Conservation (phyloP, 495 filamentous ascomycete genomes). For the Podospora didyma region DNA sequence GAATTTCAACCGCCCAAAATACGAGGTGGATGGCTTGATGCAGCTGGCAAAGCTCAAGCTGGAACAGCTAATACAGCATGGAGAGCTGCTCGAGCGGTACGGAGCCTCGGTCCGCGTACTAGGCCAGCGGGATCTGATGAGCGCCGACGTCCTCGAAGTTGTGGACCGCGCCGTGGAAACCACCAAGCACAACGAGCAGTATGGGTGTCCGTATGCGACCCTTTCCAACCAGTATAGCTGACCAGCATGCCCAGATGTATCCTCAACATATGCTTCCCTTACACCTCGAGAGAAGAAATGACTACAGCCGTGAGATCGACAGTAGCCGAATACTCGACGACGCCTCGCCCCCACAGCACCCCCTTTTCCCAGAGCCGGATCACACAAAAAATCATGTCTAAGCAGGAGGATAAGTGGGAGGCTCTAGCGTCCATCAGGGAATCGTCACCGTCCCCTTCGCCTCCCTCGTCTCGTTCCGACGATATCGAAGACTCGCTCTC, state of each 20-base stretch:
- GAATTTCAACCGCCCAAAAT: conserved; percentile 97
- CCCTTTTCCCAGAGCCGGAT: conserved; percentile 86
- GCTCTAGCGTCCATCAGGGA: conserved; percentile 44
- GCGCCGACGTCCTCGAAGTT: conserved; percentile 80
- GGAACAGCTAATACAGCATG: conserved; percentile 84
- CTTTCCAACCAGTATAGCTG: background rate
- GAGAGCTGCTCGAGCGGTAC: conserved; percentile 88
- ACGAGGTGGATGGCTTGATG: conserved; percentile 97
- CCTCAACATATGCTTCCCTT: conserved; percentile 95
- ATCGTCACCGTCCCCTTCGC: conserved; percentile 31
- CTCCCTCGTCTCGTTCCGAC: conserved; percentile 29
- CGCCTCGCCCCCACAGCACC: conserved; percentile 54
- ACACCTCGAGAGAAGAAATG: conserved; percentile 94
- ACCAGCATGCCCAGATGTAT: conserved; percentile 52
- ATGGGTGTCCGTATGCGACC: conserved; percentile 11
- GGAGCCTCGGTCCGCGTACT: conserved; percentile 82
- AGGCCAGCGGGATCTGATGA: conserved; percentile 74
- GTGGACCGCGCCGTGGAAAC: conserved; percentile 77
- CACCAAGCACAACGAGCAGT: conserved; percentile 80
- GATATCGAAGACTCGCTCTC: conserved; percentile 56
- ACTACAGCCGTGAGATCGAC: conserved; percentile 85
- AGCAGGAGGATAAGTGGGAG: conserved; percentile 45
- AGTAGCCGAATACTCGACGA: conserved; percentile 74
- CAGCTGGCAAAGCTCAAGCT: conserved; percentile 95
- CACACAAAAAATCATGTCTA: conserved; percentile 71